phyloP scores from a whole-genome alignment of 192 early-diverging fungal species.

The Coemansia reversa region DNA sequence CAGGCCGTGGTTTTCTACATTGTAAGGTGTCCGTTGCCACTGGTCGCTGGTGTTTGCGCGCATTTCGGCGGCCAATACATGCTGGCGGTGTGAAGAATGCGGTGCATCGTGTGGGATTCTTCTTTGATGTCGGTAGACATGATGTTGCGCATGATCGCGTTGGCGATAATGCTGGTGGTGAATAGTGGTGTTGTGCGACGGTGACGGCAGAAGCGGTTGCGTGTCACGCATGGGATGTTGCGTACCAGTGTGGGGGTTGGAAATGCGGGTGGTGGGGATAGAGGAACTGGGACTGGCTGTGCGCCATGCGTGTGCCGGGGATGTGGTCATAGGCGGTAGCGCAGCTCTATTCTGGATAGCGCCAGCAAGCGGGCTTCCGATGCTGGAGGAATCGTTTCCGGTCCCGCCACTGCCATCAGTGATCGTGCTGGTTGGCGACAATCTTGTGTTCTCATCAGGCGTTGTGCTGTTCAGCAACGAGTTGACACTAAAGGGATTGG shows the following conservation, averaged over 20 bases:
- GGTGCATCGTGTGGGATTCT: neutral
- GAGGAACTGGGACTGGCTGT: neutral
- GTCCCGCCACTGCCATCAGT: constrained; percentile 13
- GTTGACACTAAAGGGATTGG: constrained; percentile 33
- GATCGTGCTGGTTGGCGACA: constrained; percentile 1
- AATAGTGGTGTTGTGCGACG: neutral
- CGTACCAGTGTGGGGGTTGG: neutral
- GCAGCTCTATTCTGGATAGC: neutral
- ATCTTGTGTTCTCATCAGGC: neutral
- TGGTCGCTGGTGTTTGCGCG: too few relatives aligned
- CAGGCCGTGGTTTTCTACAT: constrained; percentile 7
- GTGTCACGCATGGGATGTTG: neutral
- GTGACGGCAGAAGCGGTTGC: neutral
- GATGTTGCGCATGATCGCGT: constrained; percentile 4
- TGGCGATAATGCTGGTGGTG: constrained; percentile 7
- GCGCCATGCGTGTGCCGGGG: constrained; percentile 3
- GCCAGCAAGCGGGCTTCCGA: constrained; percentile 7
- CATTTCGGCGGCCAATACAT: neutral
- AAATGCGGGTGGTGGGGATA: neutral
- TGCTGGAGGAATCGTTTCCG: constrained; percentile 1
- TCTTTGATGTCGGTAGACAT: constrained; percentile 10
- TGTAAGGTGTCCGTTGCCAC: neutral
- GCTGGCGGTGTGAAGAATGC: neutral
- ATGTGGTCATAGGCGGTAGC: neutral
- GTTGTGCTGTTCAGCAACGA: constrained; percentile 33